Evolutionary conservation across 306 rosid genomes (phyloP), one percentile per base, ranked within the genome.

Genomic region (Senna siamea): DNA sequence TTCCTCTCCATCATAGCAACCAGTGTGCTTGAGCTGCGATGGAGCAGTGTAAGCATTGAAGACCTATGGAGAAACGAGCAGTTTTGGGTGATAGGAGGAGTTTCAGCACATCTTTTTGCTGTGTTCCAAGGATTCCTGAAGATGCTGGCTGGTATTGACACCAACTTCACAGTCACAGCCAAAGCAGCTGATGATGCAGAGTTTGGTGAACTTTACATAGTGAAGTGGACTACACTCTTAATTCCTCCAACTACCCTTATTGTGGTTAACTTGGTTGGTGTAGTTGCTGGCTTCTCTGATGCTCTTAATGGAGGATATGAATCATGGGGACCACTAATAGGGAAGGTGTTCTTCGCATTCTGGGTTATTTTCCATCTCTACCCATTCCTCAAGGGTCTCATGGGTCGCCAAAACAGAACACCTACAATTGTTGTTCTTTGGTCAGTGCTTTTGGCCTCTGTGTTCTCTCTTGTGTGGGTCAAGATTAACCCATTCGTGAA

Each of bases 41-140:
- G 97, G 98, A 94, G 98, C 37, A 95, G 97, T 7, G 96, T 94
- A 13, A 88, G 94, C 73, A 87, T 89, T 0, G 89, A 88, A 81
- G 98, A 87, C 35, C 38, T 88, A 53, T 91, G 98, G 98, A 88
- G 98, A 69, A 94, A 91, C 7, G 97, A 94, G 84, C 97, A 94
- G 66, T 94, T 94, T 76, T 94, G 98, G 98, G 98, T 94, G 32
- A 94, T 91, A 2, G 97, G 97, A 81, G 98, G 98, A 38, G 98
- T 94, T 68, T 94, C 98, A 22, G 97, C 98, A 3, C 98, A 94
- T 85, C 88, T 94, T 7, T 94, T 94, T 48, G 98, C 98, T 12
- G 96, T 94, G 22, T 94, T 91, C 88, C 98, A 94, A 75, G 98
- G 98, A 23, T 91, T 93, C 64, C 83, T 93, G 0, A 93, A 93